Conservation (phyloP, 805 yeast species). For the Starmerella scarabaei region DNA sequence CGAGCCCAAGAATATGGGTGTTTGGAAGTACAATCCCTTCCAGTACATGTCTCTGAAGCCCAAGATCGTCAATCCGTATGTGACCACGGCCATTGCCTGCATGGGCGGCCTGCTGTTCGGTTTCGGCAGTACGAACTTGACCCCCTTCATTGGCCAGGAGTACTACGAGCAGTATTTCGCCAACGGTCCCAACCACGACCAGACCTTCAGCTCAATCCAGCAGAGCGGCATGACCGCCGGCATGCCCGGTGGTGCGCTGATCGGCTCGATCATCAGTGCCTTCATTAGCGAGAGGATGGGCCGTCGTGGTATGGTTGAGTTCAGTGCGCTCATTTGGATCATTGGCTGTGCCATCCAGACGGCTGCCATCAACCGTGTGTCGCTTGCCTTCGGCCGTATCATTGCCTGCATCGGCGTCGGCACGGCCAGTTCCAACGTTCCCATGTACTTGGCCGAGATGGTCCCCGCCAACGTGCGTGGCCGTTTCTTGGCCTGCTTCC, state of each 20-base stretch:
- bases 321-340: constrained; percentile 33
- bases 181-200: constrained; percentile 4
- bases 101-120: constrained; percentile 66
- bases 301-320: constrained; percentile 29
- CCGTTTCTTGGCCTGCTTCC: constrained; percentile 61
- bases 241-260: constrained; percentile 53
- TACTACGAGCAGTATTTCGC: constrained; percentile 42
- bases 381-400: constrained; percentile 38
- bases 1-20: constrained; percentile 3
- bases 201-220: constrained; percentile 28
- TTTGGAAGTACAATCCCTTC: constrained; percentile 13
- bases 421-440: constrained; percentile 54
- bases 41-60: constrained; percentile 16
- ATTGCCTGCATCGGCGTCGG: constrained; percentile 65
- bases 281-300: constrained; percentile 40
- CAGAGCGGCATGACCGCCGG: constrained; percentile 57
- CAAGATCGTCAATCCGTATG: constrained; percentile 35
- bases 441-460: constrained; percentile 43
- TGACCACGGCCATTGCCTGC: constrained; percentile 45
- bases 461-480: constrained; percentile 44
- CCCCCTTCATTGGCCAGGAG: constrained; percentile 48
- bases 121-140: constrained; percentile 64
- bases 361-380: constrained; percentile 30
- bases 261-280: constrained; percentile 45
- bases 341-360: constrained; percentile 43